These are phyloP conservation scores for Daldinia sp. DNA, from an alignment of 2,329 filamentous ascomycete genomes.

Conservation along the genomic window DNA sequence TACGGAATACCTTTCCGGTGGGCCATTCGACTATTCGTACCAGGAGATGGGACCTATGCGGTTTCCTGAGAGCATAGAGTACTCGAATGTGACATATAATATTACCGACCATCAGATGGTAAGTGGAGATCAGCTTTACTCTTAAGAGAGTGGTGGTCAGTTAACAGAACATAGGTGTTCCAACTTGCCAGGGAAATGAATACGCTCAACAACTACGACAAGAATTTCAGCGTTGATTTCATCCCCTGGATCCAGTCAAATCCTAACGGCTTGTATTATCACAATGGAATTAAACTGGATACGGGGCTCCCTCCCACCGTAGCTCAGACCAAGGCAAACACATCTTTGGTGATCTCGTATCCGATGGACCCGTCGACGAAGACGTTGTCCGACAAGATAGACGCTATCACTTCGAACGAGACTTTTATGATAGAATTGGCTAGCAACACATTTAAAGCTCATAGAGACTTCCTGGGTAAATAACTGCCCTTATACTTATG, in stretches of 20 bases:
- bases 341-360: conserved; percentile 54
- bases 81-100: conserved; percentile 67
- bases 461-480: conserved; percentile 55
- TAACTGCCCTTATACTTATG: neutral
- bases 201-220: conserved; percentile 65
- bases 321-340: conserved; percentile 60
- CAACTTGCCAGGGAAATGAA: conserved; percentile 72
- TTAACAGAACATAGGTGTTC: conserved; percentile 58
- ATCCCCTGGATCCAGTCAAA: conserved; percentile 71
- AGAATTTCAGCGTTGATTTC: conserved; percentile 66
- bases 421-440: conserved; percentile 56
- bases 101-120: conserved; percentile 72
- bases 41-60: conserved; percentile 76
- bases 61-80: conserved; percentile 66
- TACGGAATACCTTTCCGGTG: conserved; percentile 71
- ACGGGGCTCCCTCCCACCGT: conserved; percentile 66
- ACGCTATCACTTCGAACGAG: conserved; percentile 52
- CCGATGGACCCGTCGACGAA: conserved; percentile 53
- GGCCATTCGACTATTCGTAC: conserved; percentile 73
- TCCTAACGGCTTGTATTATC: conserved; percentile 65
- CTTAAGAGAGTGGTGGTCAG: neutral
- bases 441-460: conserved; percentile 59
- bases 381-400: conserved; percentile 54
- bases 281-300: conserved; percentile 60
- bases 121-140: conserved; percentile 4